These are phyloP conservation scores for Raphanus raphanistrum DNA, from an alignment of 345 rosid genomes.

Conservation along the genomic window DNA sequence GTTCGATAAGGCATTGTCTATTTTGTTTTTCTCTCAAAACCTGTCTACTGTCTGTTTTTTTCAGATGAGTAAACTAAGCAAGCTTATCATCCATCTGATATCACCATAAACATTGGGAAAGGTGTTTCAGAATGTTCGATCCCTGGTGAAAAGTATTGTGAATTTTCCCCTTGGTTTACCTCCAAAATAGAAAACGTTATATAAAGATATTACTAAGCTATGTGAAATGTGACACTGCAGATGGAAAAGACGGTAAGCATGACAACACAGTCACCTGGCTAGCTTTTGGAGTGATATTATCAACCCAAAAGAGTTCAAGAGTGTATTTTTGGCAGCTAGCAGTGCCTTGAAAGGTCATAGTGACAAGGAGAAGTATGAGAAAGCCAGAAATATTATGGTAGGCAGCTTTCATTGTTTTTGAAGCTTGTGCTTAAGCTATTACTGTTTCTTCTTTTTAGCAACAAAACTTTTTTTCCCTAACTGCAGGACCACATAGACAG, in stretches of 20 bases:
- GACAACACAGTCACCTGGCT: slow-evolving; percentile 98
- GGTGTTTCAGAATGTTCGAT: slow-evolving; percentile 92
- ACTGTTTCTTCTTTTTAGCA: slow-evolving; percentile 15
- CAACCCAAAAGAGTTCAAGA: slow-evolving; percentile 85
- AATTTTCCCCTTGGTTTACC: slow-evolving; percentile 18
- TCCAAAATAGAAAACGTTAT: neutral
- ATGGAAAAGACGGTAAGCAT: slow-evolving; percentile 96
- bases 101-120: slow-evolving; percentile 94
- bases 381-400: slow-evolving; percentile 95
- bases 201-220: slow-evolving; percentile 33
- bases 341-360: slow-evolving; percentile 96
- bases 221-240: slow-evolving; percentile 52
- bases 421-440: slow-evolving; percentile 18
- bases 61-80: slow-evolving; percentile 98
- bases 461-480: neutral
- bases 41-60: slow-evolving; percentile 8
- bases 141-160: slow-evolving; percentile 80
- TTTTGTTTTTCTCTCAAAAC: slow-evolving; percentile 22
- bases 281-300: slow-evolving; percentile 99
- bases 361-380: slow-evolving; percentile 97
- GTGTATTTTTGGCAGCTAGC: slow-evolving; percentile 95
- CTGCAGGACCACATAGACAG: slow-evolving; percentile 69
- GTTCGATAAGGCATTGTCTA: slow-evolving; percentile 1
- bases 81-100: slow-evolving; percentile 84
- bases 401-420: slow-evolving; percentile 9